These are phyloP conservation scores for Hypsizygus ulmarius DNA, from an alignment of 1,284 basidiomycete species.

Conservation along the genomic window DNA sequence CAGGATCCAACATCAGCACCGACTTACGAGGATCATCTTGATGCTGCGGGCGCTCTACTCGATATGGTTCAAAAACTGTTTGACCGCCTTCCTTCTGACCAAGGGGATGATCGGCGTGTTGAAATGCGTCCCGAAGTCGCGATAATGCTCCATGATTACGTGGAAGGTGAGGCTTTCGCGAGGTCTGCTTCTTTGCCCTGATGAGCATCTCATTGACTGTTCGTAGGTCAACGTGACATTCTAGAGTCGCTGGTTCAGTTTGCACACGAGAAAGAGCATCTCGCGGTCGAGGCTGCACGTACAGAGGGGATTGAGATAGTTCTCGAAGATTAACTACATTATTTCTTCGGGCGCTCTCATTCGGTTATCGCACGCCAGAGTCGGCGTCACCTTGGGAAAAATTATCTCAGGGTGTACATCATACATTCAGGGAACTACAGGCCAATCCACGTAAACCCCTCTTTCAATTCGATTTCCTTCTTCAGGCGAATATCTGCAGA, in stretches of 20 bases:
- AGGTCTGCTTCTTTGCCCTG: neutral
- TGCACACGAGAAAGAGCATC: conserved; percentile 41
- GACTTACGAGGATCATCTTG: conserved; percentile 57
- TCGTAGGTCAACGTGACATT: conserved; percentile 35
- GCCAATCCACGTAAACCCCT: conserved; percentile 40
- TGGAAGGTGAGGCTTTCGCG: conserved; percentile 43
- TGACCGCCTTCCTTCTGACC: conserved; percentile 44
- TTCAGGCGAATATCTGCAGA: conserved; percentile 35
- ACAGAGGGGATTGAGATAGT: conserved; percentile 51
- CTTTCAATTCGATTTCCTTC: conserved; percentile 29
- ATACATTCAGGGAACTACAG: conserved; percentile 24
- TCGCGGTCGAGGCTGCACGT: conserved; percentile 45
- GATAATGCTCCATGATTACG: conserved; percentile 55
- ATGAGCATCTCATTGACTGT: neutral
- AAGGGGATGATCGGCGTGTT: conserved; percentile 13
- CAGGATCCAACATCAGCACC: conserved; percentile 33
- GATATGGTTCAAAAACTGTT: conserved; percentile 63
- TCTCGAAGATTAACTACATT: conserved; percentile 36
- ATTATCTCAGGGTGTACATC: neutral
- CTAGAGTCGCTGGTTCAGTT: conserved; percentile 44
- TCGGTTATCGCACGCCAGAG: too few relatives aligned
- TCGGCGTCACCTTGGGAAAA: too few relatives aligned
- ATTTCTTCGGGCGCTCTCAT: neutral
- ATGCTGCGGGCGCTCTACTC: conserved; percentile 60
- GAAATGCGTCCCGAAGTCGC: conserved; percentile 49